phyloP scores from a whole-genome alignment of 176 grass and related monocot genomes.

The Triticum dicoccoides region DNA sequence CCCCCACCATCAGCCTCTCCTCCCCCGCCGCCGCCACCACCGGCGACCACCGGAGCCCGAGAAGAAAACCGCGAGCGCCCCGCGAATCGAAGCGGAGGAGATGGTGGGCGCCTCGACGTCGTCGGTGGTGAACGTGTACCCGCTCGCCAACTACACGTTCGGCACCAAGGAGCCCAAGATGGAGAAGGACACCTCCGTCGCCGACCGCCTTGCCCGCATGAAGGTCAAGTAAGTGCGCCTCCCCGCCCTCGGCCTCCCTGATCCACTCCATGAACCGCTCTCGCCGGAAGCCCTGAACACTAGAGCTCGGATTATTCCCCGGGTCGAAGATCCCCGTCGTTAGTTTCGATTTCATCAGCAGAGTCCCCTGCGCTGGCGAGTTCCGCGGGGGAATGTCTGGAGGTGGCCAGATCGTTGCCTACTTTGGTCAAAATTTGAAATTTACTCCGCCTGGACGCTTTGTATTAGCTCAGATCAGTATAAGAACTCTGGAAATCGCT shows the following conservation, averaged over 20 bases:
- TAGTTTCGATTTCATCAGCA: neutral
- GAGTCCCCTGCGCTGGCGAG: neutral
- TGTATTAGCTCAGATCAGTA: neutral
- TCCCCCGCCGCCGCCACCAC: slow-evolving; percentile 23
- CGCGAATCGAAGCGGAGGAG: neutral
- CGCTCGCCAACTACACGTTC: slow-evolving; percentile 97
- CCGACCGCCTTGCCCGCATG: slow-evolving; percentile 95
- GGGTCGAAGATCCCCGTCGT: neutral
- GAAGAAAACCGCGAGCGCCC: neutral
- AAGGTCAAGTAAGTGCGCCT: slow-evolving; percentile 81
- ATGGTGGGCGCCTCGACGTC: slow-evolving; percentile 49
- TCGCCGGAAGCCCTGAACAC: slow-evolving; percentile 18
- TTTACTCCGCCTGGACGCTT: neutral
- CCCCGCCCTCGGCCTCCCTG: neutral
- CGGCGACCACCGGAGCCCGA: slow-evolving; percentile 24
- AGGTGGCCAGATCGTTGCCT: neutral
- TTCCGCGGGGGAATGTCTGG: neutral
- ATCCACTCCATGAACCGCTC: neutral
- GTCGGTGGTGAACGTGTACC: slow-evolving; percentile 83
- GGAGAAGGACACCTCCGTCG: slow-evolving; percentile 99
- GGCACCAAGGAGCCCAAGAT: slow-evolving; percentile 99
- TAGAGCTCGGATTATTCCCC: slow-evolving; percentile 1
- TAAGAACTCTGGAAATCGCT: neutral
- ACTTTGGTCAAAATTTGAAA: neutral
- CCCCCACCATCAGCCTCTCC: slow-evolving; percentile 4